Evolutionary conservation across 2,329 filamentous ascomycete species (phyloP), one percentile per base, ranked within the genome.

Genomic region (Talaromyces funiculosus): DNA sequence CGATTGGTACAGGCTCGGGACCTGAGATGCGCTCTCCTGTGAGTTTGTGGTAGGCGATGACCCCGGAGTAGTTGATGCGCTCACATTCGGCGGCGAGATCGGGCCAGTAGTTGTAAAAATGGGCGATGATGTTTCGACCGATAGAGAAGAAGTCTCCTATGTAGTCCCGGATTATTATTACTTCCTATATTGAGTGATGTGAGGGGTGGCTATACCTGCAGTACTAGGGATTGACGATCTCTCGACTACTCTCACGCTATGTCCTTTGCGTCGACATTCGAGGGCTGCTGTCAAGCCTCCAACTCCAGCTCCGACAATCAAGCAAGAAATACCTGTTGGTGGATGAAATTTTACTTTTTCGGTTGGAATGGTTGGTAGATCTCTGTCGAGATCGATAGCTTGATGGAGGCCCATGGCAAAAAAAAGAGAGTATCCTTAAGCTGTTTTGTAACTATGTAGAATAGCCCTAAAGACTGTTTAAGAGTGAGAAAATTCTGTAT

Each of bases 181-280:
- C 45, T 20, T 20, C 20, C 4, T 31, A 9, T 9, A 3, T 51
- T n/a, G 3, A 42, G 18, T 22, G 18, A 42, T 14, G n/a, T 12
- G 1, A 10, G 12, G 6, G 12, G 26, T 59, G 16, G 18, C 43
- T 42, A 43, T 59, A 53, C 57, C 57, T 54, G 57, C 38, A 26
- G 37, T 45, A 22, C 29, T 54, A 6, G 57, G 47, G 38, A 20
- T 26, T 40, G 33, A n/a, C 2, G 54, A 53, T 14, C 35, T 58
- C 20, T 72, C 70, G 3, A 71, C 40, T 20, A 72, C 62, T 18
- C 65, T 60, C n/a, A 71, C 67, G 8, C 67, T 53, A 54, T 69
- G 67, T 14, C 70, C 70, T 53, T 70, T 69, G 35, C 70, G 65
- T 58, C 66, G 66, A 60, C 67, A 69, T 59, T 72, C 70, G 6